phyloP scores from a whole-genome alignment of 2,329 filamentous ascomycete species.

The Cordyceps militaris region DNA sequence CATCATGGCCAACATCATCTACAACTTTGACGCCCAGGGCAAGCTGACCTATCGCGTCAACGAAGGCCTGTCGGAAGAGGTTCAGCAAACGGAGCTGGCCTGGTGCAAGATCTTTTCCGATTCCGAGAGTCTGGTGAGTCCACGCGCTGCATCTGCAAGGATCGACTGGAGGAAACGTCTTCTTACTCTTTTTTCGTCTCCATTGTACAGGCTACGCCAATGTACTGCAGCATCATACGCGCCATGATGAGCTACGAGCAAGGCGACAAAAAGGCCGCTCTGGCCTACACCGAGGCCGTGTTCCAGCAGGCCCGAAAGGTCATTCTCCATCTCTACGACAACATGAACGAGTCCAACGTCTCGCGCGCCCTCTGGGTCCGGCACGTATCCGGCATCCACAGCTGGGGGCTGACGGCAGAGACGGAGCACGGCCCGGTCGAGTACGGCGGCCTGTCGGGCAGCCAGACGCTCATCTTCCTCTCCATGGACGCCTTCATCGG shows the following conservation, averaged over 20 bases:
- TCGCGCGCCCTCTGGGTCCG: slow-evolving; percentile 5
- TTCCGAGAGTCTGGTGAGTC: background rate
- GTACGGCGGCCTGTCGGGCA: slow-evolving; percentile 3
- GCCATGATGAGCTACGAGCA: slow-evolving; percentile 3
- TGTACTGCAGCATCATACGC: slow-evolving; percentile 5
- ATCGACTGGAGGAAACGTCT: too few species aligned
- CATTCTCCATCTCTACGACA: background rate
- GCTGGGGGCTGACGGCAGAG: slow-evolving; percentile 3
- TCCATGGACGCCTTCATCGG: background rate
- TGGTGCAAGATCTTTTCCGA: background rate
- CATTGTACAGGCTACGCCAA: background rate
- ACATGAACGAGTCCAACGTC: slow-evolving; percentile 5
- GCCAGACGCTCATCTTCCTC: slow-evolving; percentile 6
- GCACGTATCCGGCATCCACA: slow-evolving; percentile 5
- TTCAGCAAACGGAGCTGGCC: background rate
- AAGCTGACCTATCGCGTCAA: background rate
- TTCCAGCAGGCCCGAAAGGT: background rate
- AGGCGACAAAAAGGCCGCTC: background rate
- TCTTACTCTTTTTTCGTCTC: too few species aligned
- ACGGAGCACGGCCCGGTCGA: background rate
- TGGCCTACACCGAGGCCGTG: background rate
- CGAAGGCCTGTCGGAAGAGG: background rate
- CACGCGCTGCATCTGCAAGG: too few species aligned
- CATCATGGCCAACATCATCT: background rate
- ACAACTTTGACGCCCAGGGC: background rate